Conservation (phyloP, 345 rosid species). For the Populus nigra region DNA sequence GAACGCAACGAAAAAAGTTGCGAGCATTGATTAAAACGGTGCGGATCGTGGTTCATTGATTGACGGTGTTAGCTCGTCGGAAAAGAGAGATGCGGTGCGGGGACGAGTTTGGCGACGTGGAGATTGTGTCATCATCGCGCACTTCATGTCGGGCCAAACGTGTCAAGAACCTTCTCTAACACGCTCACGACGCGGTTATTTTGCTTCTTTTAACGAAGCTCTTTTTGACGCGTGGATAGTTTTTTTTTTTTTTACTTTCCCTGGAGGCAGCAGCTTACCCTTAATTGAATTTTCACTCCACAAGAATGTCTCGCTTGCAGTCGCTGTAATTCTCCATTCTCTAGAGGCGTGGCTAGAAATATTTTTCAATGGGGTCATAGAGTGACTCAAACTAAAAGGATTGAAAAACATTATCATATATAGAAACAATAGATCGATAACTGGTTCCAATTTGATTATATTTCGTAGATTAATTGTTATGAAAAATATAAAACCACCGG, state of each 20-base stretch:
- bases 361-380: too few relatives aligned
- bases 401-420: too few relatives aligned
- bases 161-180: slow-evolving; percentile 16
- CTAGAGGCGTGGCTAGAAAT: too few relatives aligned
- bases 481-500: not conserved
- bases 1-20: not conserved
- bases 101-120: slow-evolving; percentile 33
- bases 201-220: not conserved
- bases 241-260: not conserved
- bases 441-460: too few relatives aligned
- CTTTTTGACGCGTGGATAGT: not conserved
- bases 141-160: slow-evolving; percentile 12
- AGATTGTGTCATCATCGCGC: slow-evolving; percentile 35
- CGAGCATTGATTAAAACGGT: slow-evolving; percentile 6
- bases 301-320: too few relatives aligned
- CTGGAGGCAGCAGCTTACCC: not conserved
- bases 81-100: not conserved
- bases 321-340: too few relatives aligned
- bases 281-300: not conserved
- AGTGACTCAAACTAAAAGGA: too few relatives aligned
- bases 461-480: not conserved
- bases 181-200: slow-evolving; percentile 21
- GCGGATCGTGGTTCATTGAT: slow-evolving; percentile 5
- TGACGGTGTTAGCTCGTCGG: slow-evolving; percentile 36
- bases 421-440: too few relatives aligned